Evolutionary conservation across 345 rosid species (phyloP), one percentile per base, ranked within the genome.

Genomic region (Psidium guajava): DNA sequence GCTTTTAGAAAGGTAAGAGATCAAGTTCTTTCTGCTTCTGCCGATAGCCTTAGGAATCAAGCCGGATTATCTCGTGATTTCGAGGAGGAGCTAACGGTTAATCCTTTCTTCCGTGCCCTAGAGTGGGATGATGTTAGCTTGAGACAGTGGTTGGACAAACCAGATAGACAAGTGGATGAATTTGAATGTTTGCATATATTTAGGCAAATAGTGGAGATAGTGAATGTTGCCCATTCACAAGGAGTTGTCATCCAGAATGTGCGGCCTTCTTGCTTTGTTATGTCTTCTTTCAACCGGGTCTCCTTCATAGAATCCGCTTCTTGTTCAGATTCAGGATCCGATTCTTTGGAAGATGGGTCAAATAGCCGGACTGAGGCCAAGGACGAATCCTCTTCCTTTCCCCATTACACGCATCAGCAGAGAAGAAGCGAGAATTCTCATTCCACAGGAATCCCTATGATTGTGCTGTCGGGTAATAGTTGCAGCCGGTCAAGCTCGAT

Each of bases 241-340:
- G 98, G 99, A 90, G 90, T 97, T 61, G 95, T 94, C 86, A 91
- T 97, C 89, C 98, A 95, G 59, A 97, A 95, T 93, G 95, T 95
- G 85, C 91, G 95, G 86, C 99, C 99, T 32, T 97, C 99, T 53
- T 97, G 99, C 91, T 96, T 97, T 74, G 91, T 95, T 40, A 93
- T 97, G 98, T 93, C 99, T 74, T 94, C 99, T 3, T 96, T 93
- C 86, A 94, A 95, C 91, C 98, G 91, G 82, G 93, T 97, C 84
- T 95, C 99, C 32, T 96, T 97, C 94, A 96, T 97, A 20, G 98
- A 97, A 84, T 96, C 99, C 59, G 97, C 98, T 82, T 96, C 99
- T 83, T 95, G 96, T 91, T 97, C 99, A 21, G 98, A 96, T 87
- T 93, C 98, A 28, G 98, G 99, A 82, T 97, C 99, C 75, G 99